Evolutionary conservation across 352 stramenopile species (phyloP).

Genomic region (Phytopythium aichiense): DNA sequence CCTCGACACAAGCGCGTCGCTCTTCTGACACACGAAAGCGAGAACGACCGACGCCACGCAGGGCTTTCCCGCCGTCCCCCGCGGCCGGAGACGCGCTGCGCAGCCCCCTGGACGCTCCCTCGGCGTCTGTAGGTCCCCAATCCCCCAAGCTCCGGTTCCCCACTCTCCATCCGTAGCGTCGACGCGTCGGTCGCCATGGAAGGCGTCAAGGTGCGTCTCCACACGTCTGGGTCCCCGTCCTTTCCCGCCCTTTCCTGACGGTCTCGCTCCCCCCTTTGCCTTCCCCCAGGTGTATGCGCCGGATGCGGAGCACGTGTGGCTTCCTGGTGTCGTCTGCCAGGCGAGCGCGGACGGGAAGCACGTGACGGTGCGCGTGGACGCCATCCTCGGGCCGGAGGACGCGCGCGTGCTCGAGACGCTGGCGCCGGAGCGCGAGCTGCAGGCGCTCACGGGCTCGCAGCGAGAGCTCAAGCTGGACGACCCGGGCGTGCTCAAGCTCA

Average conservation of each 20-base stretch:
- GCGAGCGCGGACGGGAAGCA: constrained; percentile 32
- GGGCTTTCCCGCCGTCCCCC: no score
- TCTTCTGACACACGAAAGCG: no score
- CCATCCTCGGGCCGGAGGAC: constrained; percentile 51
- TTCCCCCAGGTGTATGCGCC: constrained; percentile 65
- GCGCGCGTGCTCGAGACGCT: constrained; percentile 32
- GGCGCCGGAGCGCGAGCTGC: constrained; percentile 46
- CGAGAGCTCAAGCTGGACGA: constrained; percentile 54
- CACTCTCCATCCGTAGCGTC: not conserved
- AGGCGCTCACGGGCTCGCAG: constrained; percentile 47
- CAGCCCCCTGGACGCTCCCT: no score
- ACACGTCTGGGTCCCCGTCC: not conserved
- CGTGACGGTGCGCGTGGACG: constrained; percentile 63
- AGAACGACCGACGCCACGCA: no score
- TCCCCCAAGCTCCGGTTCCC: not conserved
- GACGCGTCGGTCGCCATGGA: constrained; percentile 28
- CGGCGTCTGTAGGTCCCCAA: no score
- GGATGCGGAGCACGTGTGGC: constrained; percentile 74
- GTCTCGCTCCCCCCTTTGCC: not conserved
- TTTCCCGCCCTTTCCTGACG: not conserved
- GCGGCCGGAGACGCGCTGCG: no score
- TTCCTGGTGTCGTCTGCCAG: constrained; percentile 67
- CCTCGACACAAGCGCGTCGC: no score
- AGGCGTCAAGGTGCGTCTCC: constrained; percentile 45
- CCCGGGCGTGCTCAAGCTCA: constrained; percentile 40